Evolutionary conservation across 2,329 filamentous ascomycete species (phyloP).

Genomic region (Aspergillus tanneri): DNA sequence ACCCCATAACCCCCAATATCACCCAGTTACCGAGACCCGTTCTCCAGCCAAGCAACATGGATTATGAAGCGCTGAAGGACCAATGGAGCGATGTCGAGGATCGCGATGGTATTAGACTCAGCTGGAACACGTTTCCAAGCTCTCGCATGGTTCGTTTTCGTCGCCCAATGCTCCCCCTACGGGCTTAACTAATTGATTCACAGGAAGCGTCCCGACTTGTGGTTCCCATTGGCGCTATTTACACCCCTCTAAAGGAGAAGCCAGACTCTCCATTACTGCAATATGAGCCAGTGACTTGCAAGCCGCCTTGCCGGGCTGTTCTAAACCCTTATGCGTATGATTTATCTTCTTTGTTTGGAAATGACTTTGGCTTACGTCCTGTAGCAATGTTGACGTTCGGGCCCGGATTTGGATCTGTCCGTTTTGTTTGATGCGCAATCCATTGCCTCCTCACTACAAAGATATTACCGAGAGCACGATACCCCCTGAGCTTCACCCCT

Average conservation of each 20-base stretch:
- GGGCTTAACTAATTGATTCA: slow-evolving; percentile 31
- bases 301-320: slow-evolving; percentile 90
- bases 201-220: slow-evolving; percentile 92
- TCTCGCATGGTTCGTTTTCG: slow-evolving; percentile 77
- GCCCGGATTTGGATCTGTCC: slow-evolving; percentile 68
- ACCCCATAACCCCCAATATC: slow-evolving; percentile 27
- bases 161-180: slow-evolving; percentile 8
- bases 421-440: slow-evolving; percentile 66
- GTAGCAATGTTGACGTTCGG: slow-evolving; percentile 64
- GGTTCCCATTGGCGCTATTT: slow-evolving; percentile 92
- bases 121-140: slow-evolving; percentile 98
- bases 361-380: slow-evolving; percentile 25
- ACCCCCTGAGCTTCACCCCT: slow-evolving; percentile 64
- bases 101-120: slow-evolving; percentile 89
- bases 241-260: slow-evolving; percentile 95
- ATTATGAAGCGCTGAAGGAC: slow-evolving; percentile 90
- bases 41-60: slow-evolving; percentile 59
- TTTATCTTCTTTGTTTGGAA: slow-evolving; percentile 3
- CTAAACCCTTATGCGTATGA: slow-evolving; percentile 93
- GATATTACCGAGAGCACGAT: slow-evolving; percentile 66
- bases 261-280: slow-evolving; percentile 80
- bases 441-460: slow-evolving; percentile 66
- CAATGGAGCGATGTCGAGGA: slow-evolving; percentile 97
- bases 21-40: slow-evolving; percentile 24
- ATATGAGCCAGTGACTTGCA: slow-evolving; percentile 96